These are phyloP conservation scores for Stromatinia cepivora DNA, from an alignment of 2,329 filamentous ascomycete species.

Conservation along the genomic window DNA sequence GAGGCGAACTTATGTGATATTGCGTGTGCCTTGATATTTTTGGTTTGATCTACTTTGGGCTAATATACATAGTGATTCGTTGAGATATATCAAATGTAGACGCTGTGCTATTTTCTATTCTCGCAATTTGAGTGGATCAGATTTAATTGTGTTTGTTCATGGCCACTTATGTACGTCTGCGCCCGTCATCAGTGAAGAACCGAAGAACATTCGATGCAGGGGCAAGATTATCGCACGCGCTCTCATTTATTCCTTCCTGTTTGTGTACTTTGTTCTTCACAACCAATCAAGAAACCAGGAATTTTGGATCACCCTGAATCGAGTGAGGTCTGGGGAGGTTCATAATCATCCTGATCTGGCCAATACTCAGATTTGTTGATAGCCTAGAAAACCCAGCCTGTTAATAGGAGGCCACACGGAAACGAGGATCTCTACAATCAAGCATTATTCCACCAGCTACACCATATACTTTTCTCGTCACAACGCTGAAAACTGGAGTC, in stretches of 20 bases:
- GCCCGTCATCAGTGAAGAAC: conserved; percentile 16
- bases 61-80: background rate
- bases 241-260: background rate
- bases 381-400: background rate
- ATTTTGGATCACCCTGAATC: background rate
- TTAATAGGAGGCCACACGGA: conserved; percentile 54
- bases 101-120: background rate
- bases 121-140: background rate
- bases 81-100: background rate
- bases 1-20: no score
- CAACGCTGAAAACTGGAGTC: conserved; percentile 62
- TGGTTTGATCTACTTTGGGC: background rate
- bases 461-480: conserved; percentile 60
- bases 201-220: conserved; percentile 14
- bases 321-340: background rate
- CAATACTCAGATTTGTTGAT: background rate
- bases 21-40: background rate
- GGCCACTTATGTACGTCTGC: background rate
- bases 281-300: background rate
- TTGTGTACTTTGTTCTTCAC: background rate
- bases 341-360: background rate
- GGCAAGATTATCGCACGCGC: background rate
- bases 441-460: conserved; percentile 66
- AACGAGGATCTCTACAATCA: conserved; percentile 59
- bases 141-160: background rate